Evolutionary conservation across 1,284 basidiomycete genomes (phyloP), one percentile per base, ranked within the genome.

Genomic region (Meripilus lineatus): DNA sequence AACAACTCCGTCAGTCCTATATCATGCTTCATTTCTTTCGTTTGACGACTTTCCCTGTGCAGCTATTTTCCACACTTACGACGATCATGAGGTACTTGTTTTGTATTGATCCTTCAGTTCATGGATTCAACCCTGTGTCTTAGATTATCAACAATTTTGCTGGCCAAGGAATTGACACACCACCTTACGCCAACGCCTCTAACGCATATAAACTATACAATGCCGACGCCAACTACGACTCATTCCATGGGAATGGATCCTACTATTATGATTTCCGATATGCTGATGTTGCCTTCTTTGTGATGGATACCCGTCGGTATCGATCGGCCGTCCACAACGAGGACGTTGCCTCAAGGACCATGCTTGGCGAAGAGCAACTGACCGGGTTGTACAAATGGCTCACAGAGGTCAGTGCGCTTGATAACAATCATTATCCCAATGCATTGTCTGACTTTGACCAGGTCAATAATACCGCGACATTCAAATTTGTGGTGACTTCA

Each of bases 401-500:
- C 2, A 67, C 69, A 2, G 73, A 72, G 53, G 81, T 80, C 44
- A 13, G 61, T 52, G 14, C 32, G 30, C 20, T 25, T 39, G 45
- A 17, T 18, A 32, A 36, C 21, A 25, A 5, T 17, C 11, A 21
- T 24, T 18, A 11, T 23, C 21, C 4, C 28, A 20, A 40, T 21
- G 32, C 37, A 35, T 46, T 26, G 42, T 18, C 34, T 5, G 28
- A 24, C 32, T 6, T 20, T 36, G 4, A 18, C 35, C 30, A 81
- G 74, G 83, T 83, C 37, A 91, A 92, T 63, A 61, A 69, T 43
- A 91, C 89, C 0, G 72, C 79, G 3, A 80, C 84, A 0, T 91
- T 88, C 75, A 91, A 91, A 64, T 90, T 93, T 59, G 71, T 93
- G 44, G 75, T 87, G 18, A 75, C 78, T 10, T 85, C 82, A 7